These are phyloP conservation scores for Barnettozyma siamensis DNA, from an alignment of 805 yeast genomes.

Conservation along the genomic window DNA sequence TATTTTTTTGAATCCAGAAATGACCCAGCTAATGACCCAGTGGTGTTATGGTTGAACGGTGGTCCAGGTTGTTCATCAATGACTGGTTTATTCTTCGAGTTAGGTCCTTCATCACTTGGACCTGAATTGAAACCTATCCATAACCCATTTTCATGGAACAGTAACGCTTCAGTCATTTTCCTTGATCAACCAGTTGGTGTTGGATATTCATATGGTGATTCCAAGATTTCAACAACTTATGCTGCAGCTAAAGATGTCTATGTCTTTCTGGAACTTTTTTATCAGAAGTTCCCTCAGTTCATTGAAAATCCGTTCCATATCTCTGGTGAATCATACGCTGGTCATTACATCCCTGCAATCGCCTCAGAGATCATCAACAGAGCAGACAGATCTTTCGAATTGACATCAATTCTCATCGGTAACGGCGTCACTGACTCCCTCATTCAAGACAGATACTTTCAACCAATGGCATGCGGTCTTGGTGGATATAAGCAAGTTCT, in stretches of 20 bases:
- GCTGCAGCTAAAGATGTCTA: slow-evolving; percentile 82
- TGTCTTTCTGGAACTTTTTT: slow-evolving; percentile 74
- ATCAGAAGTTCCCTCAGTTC: slow-evolving; percentile 63
- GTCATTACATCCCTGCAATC: slow-evolving; percentile 78
- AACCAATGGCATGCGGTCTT: slow-evolving; percentile 91
- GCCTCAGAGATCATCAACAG: slow-evolving; percentile 45
- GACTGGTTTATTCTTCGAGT: slow-evolving; percentile 81
- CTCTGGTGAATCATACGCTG: slow-evolving; percentile 92
- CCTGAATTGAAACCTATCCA: slow-evolving; percentile 54
- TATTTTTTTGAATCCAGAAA: slow-evolving; percentile 87
- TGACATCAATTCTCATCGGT: slow-evolving; percentile 81
- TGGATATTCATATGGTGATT: slow-evolving; percentile 66
- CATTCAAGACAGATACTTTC: slow-evolving; percentile 70
- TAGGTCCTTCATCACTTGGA: slow-evolving; percentile 73
- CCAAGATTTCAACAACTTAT: slow-evolving; percentile 61
- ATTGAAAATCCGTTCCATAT: slow-evolving; percentile 82
- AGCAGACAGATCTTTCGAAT: slow-evolving; percentile 50
- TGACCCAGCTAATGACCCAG: slow-evolving; percentile 81
- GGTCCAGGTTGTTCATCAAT: slow-evolving; percentile 93
- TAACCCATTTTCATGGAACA: slow-evolving; percentile 82
- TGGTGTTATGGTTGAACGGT: slow-evolving; percentile 87
- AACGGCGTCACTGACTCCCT: slow-evolving; percentile 88
- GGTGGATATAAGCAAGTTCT: slow-evolving; percentile 81
- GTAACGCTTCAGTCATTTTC: slow-evolving; percentile 78
- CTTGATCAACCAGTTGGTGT: slow-evolving; percentile 87